Percentiles rank a stretch among this genome's conserved stretches.
Conservation (phyloP, 139 green algal species). For the Mesotaenium endlicherianum region DNA sequence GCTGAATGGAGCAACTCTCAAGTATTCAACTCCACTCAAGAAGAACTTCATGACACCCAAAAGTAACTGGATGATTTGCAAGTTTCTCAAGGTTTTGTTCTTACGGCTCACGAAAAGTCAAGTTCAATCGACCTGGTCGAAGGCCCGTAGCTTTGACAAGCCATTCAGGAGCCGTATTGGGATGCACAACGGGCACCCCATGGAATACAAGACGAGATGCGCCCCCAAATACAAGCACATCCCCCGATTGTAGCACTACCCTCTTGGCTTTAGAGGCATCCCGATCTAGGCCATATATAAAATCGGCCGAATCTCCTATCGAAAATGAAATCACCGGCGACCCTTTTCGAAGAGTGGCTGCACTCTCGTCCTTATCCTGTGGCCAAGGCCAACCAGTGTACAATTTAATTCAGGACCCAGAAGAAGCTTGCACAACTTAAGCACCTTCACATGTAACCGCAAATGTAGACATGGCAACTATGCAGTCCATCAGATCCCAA, state of each 20-base stretch:
- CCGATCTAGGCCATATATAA: conserved; percentile 51
- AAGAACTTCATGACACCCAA: too few species aligned
- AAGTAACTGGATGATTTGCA: too few species aligned
- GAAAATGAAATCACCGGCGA: conserved; percentile 67
- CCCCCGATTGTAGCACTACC: conserved; percentile 61
- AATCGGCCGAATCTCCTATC: conserved; percentile 62
- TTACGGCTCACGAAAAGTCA: conserved; percentile 65
- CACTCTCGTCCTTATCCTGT: conserved; percentile 68
- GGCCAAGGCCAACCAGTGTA: neutral
- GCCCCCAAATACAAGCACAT: conserved; percentile 66
- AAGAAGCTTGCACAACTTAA: neutral
- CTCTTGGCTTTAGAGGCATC: conserved; percentile 32
- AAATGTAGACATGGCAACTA: neutral
- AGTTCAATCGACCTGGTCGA: conserved; percentile 61
- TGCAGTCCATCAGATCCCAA: neutral
- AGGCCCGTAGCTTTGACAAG: conserved; percentile 53
- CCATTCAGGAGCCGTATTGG: conserved; percentile 53
- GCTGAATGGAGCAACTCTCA: too few species aligned
- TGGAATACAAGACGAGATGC: conserved; percentile 67
- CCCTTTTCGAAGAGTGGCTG: conserved; percentile 44
- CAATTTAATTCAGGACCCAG: neutral
- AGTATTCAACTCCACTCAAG: too few species aligned
- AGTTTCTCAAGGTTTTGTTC: too few species aligned
- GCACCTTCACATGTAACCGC: too few species aligned
- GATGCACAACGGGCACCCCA: conserved; percentile 54